phyloP scores from a whole-genome alignment of 768 basidiomycete genomes.

The Phylloporus sp. region DNA sequence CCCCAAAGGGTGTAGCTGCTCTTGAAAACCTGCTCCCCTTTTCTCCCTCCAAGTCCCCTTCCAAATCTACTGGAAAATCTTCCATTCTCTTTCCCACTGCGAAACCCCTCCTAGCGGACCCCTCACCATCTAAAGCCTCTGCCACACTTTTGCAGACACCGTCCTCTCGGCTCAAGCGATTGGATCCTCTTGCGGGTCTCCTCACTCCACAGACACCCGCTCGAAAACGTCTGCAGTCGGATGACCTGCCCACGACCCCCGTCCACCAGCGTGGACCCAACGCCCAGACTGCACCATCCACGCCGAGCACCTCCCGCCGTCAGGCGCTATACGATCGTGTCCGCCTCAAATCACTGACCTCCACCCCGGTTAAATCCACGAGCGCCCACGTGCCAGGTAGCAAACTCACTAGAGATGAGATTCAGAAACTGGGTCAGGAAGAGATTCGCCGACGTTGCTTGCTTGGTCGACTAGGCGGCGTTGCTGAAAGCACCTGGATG shows the following conservation, averaged over 20 bases:
- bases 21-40: conserved; percentile 30
- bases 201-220: conserved; percentile 36
- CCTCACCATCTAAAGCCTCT: conserved; percentile 44
- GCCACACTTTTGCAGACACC: conserved; percentile 63
- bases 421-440: conserved; percentile 70
- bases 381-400: conserved; percentile 38
- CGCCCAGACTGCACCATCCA: conserved; percentile 55
- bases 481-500: conserved; percentile 92
- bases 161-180: conserved; percentile 40
- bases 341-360: conserved; percentile 63
- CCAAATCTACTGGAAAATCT: conserved; percentile 32
- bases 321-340: conserved; percentile 80
- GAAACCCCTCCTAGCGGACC: conserved; percentile 30
- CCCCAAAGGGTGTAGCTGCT: conserved; percentile 50
- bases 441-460: conserved; percentile 72
- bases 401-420: conserved; percentile 58
- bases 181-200: conserved; percentile 32
- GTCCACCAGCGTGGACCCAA: conserved; percentile 53
- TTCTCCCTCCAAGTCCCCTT: conserved; percentile 39
- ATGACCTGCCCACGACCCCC: conserved; percentile 59
- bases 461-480: conserved; percentile 68
- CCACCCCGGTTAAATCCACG: conserved; percentile 57
- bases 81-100: conserved; percentile 44
- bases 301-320: conserved; percentile 69
- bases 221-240: conserved; percentile 41